Conservation (phyloP, 352 stramenopile genomes). For the Phytophthora lateralis region DNA sequence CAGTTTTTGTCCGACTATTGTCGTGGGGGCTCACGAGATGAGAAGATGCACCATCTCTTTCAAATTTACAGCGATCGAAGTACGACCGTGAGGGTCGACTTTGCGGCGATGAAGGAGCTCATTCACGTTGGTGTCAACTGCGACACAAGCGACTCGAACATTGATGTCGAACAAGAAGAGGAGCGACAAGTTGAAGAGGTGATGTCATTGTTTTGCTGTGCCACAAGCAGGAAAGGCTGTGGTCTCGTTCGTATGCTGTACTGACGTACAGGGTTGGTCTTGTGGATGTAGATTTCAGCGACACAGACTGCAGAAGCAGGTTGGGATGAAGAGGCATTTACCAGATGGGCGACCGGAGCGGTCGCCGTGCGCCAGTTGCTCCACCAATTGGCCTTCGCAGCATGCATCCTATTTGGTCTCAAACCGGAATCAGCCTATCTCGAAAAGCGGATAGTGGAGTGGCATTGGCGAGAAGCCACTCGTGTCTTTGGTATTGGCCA, state of each 20-base stretch:
- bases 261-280: slow-evolving; percentile 1
- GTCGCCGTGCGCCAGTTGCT: slow-evolving; percentile 58
- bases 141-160: slow-evolving; percentile 15
- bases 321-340: slow-evolving; percentile 54
- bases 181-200: slow-evolving; percentile 52
- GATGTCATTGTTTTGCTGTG: neutral
- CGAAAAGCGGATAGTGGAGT: slow-evolving; percentile 76
- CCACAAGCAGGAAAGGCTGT: neutral
- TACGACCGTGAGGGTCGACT: slow-evolving; percentile 39
- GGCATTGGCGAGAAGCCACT: slow-evolving; percentile 69
- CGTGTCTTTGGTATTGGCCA: slow-evolving; percentile 52
- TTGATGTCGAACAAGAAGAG: slow-evolving; percentile 40
- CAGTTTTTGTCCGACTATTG: slow-evolving; percentile 79
- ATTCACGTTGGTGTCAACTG: slow-evolving; percentile 40
- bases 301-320: slow-evolving; percentile 42
- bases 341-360: slow-evolving; percentile 51
- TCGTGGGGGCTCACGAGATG: slow-evolving; percentile 43
- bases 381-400: slow-evolving; percentile 74
- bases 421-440: slow-evolving; percentile 69
- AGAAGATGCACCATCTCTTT: slow-evolving; percentile 61
- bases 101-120: slow-evolving; percentile 50
- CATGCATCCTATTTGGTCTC: slow-evolving; percentile 77
- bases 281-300: slow-evolving; percentile 40
- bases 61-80: slow-evolving; percentile 53
- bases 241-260: neutral